Base-by-base conservation (phyloP, 495 filamentous ascomycete species). In the Aspergillus bridgeri region DNA sequence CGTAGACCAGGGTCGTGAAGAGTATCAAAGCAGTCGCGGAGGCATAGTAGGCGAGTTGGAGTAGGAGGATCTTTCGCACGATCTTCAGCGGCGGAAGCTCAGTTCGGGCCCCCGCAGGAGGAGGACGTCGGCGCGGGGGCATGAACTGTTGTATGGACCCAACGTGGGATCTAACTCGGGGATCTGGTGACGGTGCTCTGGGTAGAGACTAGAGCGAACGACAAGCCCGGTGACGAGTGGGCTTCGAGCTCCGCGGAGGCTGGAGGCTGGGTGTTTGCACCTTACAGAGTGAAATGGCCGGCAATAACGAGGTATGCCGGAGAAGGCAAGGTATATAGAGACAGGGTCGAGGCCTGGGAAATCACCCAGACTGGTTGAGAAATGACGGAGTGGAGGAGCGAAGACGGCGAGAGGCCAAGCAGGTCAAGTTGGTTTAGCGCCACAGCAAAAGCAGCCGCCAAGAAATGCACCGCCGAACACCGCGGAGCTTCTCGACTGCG, bases 1-100 rank as follows among this genome's bases (percentile, higher is more conserved):
- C 94, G 18, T 90, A 87, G 6, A 96, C 89, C 17, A 96, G 79
- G 5, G 86, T 85, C 17, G 90, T 92, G 83, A 99, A 99, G 45
- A 96, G 73, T 58, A 96, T 90, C 54, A 98, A 79, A 6, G 87
- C 71, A 19, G 88, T 79, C 3, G 88, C 89, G 63, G 78, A 79
- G 59, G 75, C 74, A 82, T 98, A 98, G 80, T 90, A 96, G 61
- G 88, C 82, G 25, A 78, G 67, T 68, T 99, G 94, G n/a, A 99
- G 83, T 21, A 89, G 70, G 63, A 89, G 60, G 70, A 99, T 97
- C 75, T 97, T 94, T 59, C 82, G 83, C 54, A 92, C 77, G 76
- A 97, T 91, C 67, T 87, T 89, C 64, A 91, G 79, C 43, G 92
- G 92, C 18, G 90, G 86, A 53, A 92, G 88, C 67, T 93, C 89